Base-by-base conservation (phyloP, 768 basidiomycete genomes). In the Suillus plorans region DNA sequence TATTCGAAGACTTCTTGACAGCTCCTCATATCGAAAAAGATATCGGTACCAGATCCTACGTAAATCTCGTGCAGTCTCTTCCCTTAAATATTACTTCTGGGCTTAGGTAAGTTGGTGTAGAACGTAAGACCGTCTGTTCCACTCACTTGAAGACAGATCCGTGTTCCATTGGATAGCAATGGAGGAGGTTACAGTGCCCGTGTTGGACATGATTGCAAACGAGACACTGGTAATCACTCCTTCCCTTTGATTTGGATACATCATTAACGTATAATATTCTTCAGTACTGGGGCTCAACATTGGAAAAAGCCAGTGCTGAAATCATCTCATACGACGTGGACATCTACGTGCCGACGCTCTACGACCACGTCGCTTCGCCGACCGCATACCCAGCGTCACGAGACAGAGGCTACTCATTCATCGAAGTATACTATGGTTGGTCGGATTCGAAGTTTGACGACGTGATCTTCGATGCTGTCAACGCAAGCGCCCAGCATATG, bases 371-470 rank as follows among this genome's bases (percentile, higher is more conserved):
- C 25, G 52, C 69, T 50, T 69, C 69, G 16, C 37, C 71, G 0
- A 77, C 81, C 16, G 84, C 84, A 1, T 86, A 79, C 69, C 84
- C 85, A 16, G 79, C 81, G 3, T 66, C 68, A 22, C 81, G 83
- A 44, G 53, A 8, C 16, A 18, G 3, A 22, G 37, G 36, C 37
- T 57, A 57, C 37, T 57, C 36, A 2, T 16, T 39, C 22, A 57
- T 57, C 22, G 14, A 39, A 22, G 14, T 57, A 2, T 39, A 39
- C 56, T 57, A 57, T 18, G 56, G 56, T 39, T 57, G 56, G 37
- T 2, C 22, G 8, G n/a, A 57, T 25, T 9, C 56, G 22, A 4
- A 34, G 1, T 36, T 16, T 25, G 56, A 57, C 22, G 14, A 22
- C 14, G 18, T 4, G 2, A 25, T 57, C 2, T 13, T 57, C 22